These are phyloP conservation scores for Fusarium odoratissimum DNA, from an alignment of 2,329 filamentous ascomycete genomes.

Conservation along the genomic window DNA sequence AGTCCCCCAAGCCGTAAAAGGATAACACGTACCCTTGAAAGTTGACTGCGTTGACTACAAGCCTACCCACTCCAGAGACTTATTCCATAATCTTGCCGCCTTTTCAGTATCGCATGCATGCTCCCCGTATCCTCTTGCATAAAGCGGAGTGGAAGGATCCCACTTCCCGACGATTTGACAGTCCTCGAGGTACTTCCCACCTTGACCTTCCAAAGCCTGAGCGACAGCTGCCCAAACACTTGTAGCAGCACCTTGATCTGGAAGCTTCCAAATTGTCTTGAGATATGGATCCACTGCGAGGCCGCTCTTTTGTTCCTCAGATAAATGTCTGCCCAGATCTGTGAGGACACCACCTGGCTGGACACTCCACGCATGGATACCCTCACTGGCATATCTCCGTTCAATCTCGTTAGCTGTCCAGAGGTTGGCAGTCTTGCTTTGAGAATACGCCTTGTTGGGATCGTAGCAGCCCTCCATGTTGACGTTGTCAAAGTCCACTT, in stretches of 20 bases:
- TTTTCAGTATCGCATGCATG: constrained; percentile 3
- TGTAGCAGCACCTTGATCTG: background rate
- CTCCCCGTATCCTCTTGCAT: background rate
- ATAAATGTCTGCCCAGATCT: background rate
- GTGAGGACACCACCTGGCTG: constrained; percentile 1
- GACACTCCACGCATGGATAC: background rate
- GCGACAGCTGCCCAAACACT: constrained; percentile 10
- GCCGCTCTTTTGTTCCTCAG: background rate
- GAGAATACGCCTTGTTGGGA: background rate
- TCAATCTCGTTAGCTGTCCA: constrained; percentile 19
- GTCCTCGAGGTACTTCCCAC: constrained; percentile 8
- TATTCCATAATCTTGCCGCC: background rate
- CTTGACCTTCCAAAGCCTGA: background rate
- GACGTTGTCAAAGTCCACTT: background rate
- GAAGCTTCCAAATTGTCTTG: background rate
- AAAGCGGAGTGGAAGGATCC: background rate
- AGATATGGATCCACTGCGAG: background rate
- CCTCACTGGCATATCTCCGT: background rate
- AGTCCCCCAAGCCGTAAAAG: too few species aligned
- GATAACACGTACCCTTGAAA: too few species aligned
- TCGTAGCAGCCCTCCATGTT: constrained; percentile 12
- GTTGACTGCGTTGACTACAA: background rate
- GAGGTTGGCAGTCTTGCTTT: constrained; percentile 12
- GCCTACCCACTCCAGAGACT: background rate
- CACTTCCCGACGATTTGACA: constrained; percentile 8